Base-by-base conservation (phyloP, 352 stramenopile genomes). In the Pilasporangium apinafurcum region DNA sequence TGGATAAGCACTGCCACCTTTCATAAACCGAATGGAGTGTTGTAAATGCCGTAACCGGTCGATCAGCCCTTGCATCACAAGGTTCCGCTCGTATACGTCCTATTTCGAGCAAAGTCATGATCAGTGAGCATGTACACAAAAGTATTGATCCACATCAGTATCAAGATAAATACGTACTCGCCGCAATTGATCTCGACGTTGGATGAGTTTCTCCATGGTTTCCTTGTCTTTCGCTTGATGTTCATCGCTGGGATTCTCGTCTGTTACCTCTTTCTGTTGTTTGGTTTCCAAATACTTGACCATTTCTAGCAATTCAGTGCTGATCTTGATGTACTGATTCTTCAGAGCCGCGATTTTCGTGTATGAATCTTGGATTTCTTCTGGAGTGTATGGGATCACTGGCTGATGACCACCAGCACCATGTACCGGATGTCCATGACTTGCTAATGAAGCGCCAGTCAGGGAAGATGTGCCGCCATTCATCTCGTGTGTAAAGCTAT, bases 341-440 rank as follows among this genome's bases (percentile, higher is more conserved):
- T 91, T 89, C 22, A 92, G 59, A 33, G 65, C 62, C 51, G 71
- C 70, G 38, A 92, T 83, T 47, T 83, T 87, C 45, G 81, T 87
- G 55, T 83, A 92, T 48, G 81, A 88, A 50, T 92, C 81, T 58
- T 89, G 79, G 33, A 91, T 86, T 59, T 92, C 81, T 45, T 92
- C 81, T 13, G 66, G 71, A n/a, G 66, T 64, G 54, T 81, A 88
- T 24, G 77, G 71, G 26, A 84, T 83, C 45, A 86, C 72, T 2
- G 67, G 51, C 16, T 59, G 48, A 45, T 88, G 62, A 18, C 48
- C 49, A 3, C 40, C 39, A 4, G 60, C 44, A 13, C 34, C 51
- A 20, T 80, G 58, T 9, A 44, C 17, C 4, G 42, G n/a, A 36
- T 79, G 65, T 0, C 39, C 25, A 21, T 68, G 44, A 4, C 13